phyloP scores from a whole-genome alignment of 352 stramenopile genomes.

The Globisporangium perplexum region DNA sequence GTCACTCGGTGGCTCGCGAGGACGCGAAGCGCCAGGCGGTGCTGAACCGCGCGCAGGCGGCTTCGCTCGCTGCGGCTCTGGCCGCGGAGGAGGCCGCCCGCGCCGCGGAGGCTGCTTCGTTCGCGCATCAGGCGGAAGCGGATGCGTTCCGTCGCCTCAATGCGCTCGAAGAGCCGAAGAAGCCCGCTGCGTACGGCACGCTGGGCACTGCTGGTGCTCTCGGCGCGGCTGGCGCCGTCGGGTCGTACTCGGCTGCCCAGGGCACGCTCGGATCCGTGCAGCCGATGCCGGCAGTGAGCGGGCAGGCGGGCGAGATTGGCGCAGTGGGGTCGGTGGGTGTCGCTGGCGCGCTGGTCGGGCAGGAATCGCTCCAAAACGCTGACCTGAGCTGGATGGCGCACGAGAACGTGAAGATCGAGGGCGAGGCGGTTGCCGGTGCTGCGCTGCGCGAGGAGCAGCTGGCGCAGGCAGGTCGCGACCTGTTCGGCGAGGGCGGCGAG shows the following conservation, averaged over 20 bases:
- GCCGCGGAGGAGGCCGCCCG: conserved; percentile 72
- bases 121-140: conserved; percentile 68
- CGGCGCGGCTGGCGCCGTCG: conserved; percentile 41
- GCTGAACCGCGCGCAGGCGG: conserved; percentile 61
- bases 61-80: conserved; percentile 63
- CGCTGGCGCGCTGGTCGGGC: conserved; percentile 58
- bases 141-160: conserved; percentile 67
- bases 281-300: conserved; percentile 48
- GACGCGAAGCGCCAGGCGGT: conserved; percentile 66
- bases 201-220: conserved; percentile 56
- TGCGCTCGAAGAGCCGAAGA: conserved; percentile 53
- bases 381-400: conserved; percentile 84
- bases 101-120: conserved; percentile 61
- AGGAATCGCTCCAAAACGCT: conserved; percentile 78
- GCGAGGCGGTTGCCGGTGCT: conserved; percentile 69
- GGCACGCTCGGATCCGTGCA: conserved; percentile 70
- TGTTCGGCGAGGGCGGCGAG: conserved; percentile 82
- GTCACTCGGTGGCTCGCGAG: conserved; percentile 52
- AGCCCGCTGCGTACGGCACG: conserved; percentile 33
- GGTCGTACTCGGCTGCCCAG: conserved; percentile 40
- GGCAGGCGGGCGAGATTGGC: conserved; percentile 70
- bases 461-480: conserved; percentile 73
- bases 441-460: conserved; percentile 74
- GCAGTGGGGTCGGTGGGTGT: conserved; percentile 75
- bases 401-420: conserved; percentile 75